Evolutionary conservation across 345 rosid genomes (phyloP), one percentile per base, ranked within the genome.

Genomic region (Eucalyptus victrix): DNA sequence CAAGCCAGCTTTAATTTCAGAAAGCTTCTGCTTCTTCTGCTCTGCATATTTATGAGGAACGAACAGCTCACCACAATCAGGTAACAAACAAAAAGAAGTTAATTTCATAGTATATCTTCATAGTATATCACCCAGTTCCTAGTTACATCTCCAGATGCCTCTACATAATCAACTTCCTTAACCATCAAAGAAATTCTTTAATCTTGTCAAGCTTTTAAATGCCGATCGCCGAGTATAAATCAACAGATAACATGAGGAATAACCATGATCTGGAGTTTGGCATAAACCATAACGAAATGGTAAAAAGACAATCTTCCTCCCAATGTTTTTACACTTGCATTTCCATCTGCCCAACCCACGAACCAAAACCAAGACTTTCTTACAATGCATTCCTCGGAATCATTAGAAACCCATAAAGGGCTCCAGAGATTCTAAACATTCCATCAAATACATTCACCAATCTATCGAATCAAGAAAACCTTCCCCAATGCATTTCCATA

Each of bases 11-110:
- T 92, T 92, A 76, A 94, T 90, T 83, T 94, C 95, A 86, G 94
- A 90, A 89, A 94, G 88, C 88, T 92, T 92, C 90, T 94, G 94
- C 93, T 94, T 94, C 92, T 87, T 95, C 90, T 85, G 92, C 93
- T 94, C 96, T 94, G 93, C 80, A 88, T 30, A 67, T 88, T 37
- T 40, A 76, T 76, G 6, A 37, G 85, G 47, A 76, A 6, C 47
- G 6, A 76, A 76, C 85, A 21, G 7, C 85, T 26, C 85, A 40
- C 47, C 85, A 40, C 47, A 76, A 76, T 76, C 85, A 76, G 85
- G 85, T 76, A 40, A 7, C 15, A 40, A 40, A 40, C 47, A 21
- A 12, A 72, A 6, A 5, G 2, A 40, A 76, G 83, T 76, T 40
- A 76, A 76, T 40, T 40, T 40, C 88, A 34, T 76, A 76, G 30